These are phyloP conservation scores for Lithospermum erythrorhizon DNA, from an alignment of 257 asterid genomes.

Conservation along the genomic window DNA sequence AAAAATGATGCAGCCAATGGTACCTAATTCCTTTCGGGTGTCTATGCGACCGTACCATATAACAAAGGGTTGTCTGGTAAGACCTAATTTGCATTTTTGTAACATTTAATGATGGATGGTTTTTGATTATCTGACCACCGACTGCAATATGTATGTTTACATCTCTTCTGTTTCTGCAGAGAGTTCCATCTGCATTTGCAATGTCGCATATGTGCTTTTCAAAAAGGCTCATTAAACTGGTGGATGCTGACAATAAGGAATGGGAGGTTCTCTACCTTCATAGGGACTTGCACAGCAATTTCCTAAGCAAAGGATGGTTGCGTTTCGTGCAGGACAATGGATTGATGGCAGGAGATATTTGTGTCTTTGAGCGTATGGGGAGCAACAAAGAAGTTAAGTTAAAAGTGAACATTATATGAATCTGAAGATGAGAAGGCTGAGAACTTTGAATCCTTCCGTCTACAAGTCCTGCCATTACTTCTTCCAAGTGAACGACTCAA, in stretches of 20 bases:
- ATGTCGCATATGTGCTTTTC: neutral
- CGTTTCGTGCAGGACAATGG: constrained; percentile 4
- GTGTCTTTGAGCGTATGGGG: constrained; percentile 13
- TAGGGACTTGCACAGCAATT: neutral
- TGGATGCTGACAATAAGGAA: constrained; percentile 9
- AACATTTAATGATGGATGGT: neutral
- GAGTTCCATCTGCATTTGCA: constrained; percentile 6
- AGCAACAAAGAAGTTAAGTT: neutral
- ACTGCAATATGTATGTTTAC: neutral
- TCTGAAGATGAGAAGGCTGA: neutral
- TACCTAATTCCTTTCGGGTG: constrained; percentile 5
- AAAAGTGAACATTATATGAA: constrained; percentile 6
- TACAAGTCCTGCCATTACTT: neutral
- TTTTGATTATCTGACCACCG: neutral
- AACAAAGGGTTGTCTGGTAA: constrained; percentile 5
- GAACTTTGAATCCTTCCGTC: neutral
- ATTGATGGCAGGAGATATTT: constrained; percentile 10
- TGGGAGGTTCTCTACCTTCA: constrained; percentile 1
- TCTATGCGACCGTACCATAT: constrained; percentile 1
- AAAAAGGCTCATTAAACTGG: neutral
- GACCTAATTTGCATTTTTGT: constrained; percentile 1
- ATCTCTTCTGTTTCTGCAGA: constrained; percentile 9
- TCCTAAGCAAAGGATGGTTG: constrained; percentile 7
- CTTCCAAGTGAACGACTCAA: too few species aligned
- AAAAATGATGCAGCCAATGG: constrained; percentile 1